Evolutionary conservation across 1,284 basidiomycete species (phyloP), one percentile per base, ranked within the genome.

Genomic region (Trametes pubescens): DNA sequence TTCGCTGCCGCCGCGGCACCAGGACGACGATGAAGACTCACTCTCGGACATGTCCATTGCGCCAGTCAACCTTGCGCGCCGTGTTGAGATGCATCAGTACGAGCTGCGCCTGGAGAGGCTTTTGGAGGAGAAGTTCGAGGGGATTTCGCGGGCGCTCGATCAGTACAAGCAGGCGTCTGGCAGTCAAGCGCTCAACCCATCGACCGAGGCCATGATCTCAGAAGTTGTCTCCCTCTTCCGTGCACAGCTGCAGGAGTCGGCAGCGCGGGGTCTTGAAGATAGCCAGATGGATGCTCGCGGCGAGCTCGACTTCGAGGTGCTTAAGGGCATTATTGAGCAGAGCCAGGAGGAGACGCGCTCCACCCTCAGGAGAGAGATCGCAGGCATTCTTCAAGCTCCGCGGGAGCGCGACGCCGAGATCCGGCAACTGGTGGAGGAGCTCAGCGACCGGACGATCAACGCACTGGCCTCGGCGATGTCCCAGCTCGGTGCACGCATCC

Each of bases 271-370:
- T 21, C 71, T 88, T 63, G 87, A 90, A n/a, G 87, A 90, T 54
- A 85, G 83, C 65, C 85, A 85, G 69, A 79, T 85, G 77, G 89
- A 92, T 72, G 90, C 88, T 32, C 84, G 86, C 24, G 90, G 89
- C 32, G 91, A 93, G 67, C 77, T 92, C 29, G 91, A 93, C 76
- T 86, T 92, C 70, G 88, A 92, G 73, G 78, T 92, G 64, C 83
- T 94, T 71, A 89, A 84, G 72, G 87, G 86, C 65, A 80, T 88
- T 35, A 80, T 94, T 37, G 86, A 91, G 68, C 83, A 89, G 70
- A 85, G 86, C 16, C 88, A 92, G 48, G 80, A 84, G 37, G 86
- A 90, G 65, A 77, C 86, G 14, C 77, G 87, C 2, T 77, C 80
- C 2, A 69, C 83, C n/a, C 75, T 93, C 57, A 85, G 86, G 71